Evolutionary conservation across 345 rosid species (phyloP), one percentile per base, ranked within the genome.

Genomic region (Salix arbutifolia): DNA sequence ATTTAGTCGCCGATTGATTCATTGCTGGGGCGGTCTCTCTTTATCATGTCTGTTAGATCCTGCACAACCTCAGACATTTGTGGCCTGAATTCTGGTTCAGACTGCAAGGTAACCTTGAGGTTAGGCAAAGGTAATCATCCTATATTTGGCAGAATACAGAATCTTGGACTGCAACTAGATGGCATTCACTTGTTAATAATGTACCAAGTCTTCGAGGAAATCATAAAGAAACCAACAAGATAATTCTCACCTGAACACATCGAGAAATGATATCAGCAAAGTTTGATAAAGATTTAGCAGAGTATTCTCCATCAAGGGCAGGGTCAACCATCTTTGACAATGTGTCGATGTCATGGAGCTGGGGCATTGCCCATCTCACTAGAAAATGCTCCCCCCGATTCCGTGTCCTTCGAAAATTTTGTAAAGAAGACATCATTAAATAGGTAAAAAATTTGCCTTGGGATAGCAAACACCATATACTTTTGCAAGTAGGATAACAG

Each of bases 311-410:
- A 25, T 85, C 78, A 11, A 96, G 94, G 68, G 90, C 89, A 77
- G 97, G 93, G 82, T 96, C 99, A 70, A 94, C 99, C 99, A 96
- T 96, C 79, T 89, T 87, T n/a, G 94, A 88, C 80, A 96, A 82
- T 71, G 97, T 93, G 83, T 94, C 88, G 7, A 96, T 94, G 85
- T 94, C 99, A 48, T 93, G 97, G 75, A 93, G 97, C 79, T 92
- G 99, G 3, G 96, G 95, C 71, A 93, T 85, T 17, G 98, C 99
- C 99, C 99, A 96, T 83, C 97, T 89, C 75, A 96, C 99, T 60
- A 96, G 85, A 83, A 88, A 94, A 79, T 94, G 97, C 74, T 96
- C 99, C 12, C 86, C 94, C 72, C 99, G 90, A 82, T 40, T 85
- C 60, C 92, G 86, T 53, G 86, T 83, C 81, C 99, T 96, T 72